phyloP scores from a whole-genome alignment of 495 filamentous ascomycete genomes.

The Aspergillus avenaceus region DNA sequence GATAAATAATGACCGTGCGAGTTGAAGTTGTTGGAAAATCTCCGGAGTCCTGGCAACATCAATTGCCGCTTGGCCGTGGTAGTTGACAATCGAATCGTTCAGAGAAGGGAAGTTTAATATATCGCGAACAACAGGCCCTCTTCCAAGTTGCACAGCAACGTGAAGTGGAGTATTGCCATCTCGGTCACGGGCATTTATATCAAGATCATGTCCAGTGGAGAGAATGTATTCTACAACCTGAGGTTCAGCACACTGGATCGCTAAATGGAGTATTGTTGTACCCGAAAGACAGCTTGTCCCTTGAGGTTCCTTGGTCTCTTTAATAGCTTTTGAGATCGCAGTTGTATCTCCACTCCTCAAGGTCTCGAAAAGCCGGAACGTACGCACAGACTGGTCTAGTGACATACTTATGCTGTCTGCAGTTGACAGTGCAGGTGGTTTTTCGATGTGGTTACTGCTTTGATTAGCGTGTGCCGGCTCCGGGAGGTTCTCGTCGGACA shows the following conservation, averaged over 20 bases:
- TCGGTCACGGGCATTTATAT: conserved; percentile 85
- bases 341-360: conserved; percentile 85
- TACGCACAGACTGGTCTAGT: conserved; percentile 89
- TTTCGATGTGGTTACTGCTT: conserved; percentile 28
- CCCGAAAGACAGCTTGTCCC: conserved; percentile 57
- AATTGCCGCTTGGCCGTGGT: conserved; percentile 78
- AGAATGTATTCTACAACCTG: conserved; percentile 96
- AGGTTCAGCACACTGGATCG: conserved; percentile 93
- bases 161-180: conserved; percentile 95
- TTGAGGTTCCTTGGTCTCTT: conserved; percentile 55
- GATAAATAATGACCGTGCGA: conserved; percentile 84
- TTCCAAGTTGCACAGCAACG: conserved; percentile 76
- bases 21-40: conserved; percentile 92
- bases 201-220: conserved; percentile 60
- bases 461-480: conserved; percentile 26
- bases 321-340: conserved; percentile 83
- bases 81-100: conserved; percentile 89
- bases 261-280: conserved; percentile 85
- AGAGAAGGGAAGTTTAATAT: conserved; percentile 74
- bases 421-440: conserved; percentile 28
- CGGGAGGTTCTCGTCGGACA: conserved; percentile 19
- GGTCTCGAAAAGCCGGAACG: conserved; percentile 91
- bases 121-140: conserved; percentile 71
- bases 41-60: conserved; percentile 88
- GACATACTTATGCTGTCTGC: conserved; percentile 42